These are phyloP conservation scores for Phytophthora tubulina DNA, from an alignment of 352 stramenopile genomes.

Conservation along the genomic window DNA sequence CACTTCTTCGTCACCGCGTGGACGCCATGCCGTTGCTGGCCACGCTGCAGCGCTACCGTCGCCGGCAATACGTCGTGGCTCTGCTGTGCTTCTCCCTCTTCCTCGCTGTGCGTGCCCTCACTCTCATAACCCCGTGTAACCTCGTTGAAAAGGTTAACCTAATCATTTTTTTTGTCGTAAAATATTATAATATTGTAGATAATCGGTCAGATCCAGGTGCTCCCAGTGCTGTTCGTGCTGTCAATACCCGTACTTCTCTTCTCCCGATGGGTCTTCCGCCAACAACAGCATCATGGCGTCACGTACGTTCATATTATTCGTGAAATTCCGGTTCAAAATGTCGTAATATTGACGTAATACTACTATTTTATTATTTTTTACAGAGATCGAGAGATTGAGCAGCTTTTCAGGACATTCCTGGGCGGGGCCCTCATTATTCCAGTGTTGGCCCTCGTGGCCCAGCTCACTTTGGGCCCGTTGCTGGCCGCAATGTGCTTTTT, in stretches of 20 bases:
- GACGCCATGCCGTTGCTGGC: slow-evolving; percentile 39
- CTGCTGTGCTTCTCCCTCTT: slow-evolving; percentile 33
- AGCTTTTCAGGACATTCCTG: slow-evolving; percentile 66
- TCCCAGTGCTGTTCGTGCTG: slow-evolving; percentile 44
- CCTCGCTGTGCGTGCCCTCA: slow-evolving; percentile 30
- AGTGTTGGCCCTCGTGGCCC: slow-evolving; percentile 49
- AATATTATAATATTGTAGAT: slow-evolving; percentile 34
- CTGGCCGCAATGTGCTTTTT: slow-evolving; percentile 64
- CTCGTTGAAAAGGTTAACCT: not conserved
- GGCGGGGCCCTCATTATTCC: slow-evolving; percentile 57
- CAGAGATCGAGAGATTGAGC: slow-evolving; percentile 70
- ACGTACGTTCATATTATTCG: slow-evolving; percentile 41
- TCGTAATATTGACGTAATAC: slow-evolving; percentile 4
- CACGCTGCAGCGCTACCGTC: slow-evolving; percentile 46
- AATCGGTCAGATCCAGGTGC: slow-evolving; percentile 31
- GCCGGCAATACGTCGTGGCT: slow-evolving; percentile 30
- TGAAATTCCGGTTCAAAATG: not conserved
- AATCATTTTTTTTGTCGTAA: not conserved
- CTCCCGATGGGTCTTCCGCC: slow-evolving; percentile 46
- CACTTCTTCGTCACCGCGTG: slow-evolving; percentile 15
- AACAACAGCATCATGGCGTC: slow-evolving; percentile 60
- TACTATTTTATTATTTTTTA: slow-evolving; percentile 13
- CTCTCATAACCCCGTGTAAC: not conserved
- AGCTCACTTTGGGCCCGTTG: slow-evolving; percentile 53
- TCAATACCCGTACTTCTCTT: slow-evolving; percentile 47